A percentile compares a stretch with the other conserved stretches of the same genome.
These are phyloP conservation scores for Vachellia collinsii DNA, from an alignment of 306 rosid genomes.

Conservation along the genomic window DNA sequence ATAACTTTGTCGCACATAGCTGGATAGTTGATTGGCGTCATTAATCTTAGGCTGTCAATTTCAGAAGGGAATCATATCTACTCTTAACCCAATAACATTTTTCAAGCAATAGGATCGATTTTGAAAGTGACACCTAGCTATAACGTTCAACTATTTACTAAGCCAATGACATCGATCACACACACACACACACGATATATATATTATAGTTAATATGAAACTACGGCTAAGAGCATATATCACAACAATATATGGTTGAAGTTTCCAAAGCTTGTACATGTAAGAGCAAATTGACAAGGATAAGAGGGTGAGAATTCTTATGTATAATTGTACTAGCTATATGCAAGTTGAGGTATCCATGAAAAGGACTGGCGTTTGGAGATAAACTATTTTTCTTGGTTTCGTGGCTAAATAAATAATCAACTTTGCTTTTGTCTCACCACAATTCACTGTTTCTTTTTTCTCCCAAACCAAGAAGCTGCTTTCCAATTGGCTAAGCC, in stretches of 20 bases:
- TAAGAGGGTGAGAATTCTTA: constrained; percentile 28
- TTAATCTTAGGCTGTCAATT: not conserved
- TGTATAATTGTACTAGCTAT: constrained; percentile 12
- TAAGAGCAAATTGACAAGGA: not conserved
- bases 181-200: too few species aligned
- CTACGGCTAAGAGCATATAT: not conserved
- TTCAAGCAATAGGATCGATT: not conserved
- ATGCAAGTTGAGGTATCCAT: constrained; percentile 19
- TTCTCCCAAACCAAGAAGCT: not conserved
- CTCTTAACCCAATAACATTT: not conserved
- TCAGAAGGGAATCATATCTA: not conserved
- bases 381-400: not conserved
- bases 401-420: not conserved
- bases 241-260: not conserved
- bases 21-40: not conserved
- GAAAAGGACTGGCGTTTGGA: constrained; percentile 12
- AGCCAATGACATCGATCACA: not conserved
- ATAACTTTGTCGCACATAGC: not conserved
- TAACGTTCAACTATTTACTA: not conserved
- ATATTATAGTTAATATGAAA: not conserved
- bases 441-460: not conserved
- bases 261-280: constrained; percentile 29
- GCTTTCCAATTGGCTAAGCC: not conserved
- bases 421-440: not conserved
- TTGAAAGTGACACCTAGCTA: constrained; percentile 17